Evolutionary conservation across 148 eudicot species (phyloP).

Genomic region (Rhododendron ferrugineum): DNA sequence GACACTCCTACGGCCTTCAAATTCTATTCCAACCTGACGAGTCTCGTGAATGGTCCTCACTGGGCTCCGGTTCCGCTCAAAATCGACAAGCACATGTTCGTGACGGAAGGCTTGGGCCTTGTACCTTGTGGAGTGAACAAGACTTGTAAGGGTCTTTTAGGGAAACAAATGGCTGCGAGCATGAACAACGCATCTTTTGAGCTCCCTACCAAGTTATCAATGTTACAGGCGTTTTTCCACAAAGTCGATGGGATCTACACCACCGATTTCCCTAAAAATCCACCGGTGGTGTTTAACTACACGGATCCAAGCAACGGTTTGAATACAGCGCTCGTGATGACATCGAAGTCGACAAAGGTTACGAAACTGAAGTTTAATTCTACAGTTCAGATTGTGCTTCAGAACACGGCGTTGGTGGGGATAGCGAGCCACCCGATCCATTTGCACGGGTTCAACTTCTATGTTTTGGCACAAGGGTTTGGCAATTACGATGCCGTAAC

Average conservation of each 20-base stretch:
- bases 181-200: slow-evolving; percentile 53
- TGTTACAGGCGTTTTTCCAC: slow-evolving; percentile 44
- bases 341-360: slow-evolving; percentile 49
- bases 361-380: slow-evolving; percentile 55
- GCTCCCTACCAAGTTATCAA: slow-evolving; percentile 34
- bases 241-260: slow-evolving; percentile 43
- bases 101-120: slow-evolving; percentile 52
- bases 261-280: slow-evolving; percentile 43
- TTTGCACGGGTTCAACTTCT: slow-evolving; percentile 63
- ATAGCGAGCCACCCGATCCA: slow-evolving; percentile 71
- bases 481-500: slow-evolving; percentile 41
- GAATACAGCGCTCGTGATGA: slow-evolving; percentile 26
- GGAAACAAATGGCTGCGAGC: slow-evolving; percentile 40
- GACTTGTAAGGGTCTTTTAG: slow-evolving; percentile 39
- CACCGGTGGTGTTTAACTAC: slow-evolving; percentile 52
- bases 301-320: slow-evolving; percentile 33
- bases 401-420: slow-evolving; percentile 43
- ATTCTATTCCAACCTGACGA: slow-evolving; percentile 50
- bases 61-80: slow-evolving; percentile 37
- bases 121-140: slow-evolving; percentile 37
- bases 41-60: slow-evolving; percentile 30
- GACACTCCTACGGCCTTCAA: slow-evolving; percentile 57
- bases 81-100: slow-evolving; percentile 53
- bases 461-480: slow-evolving; percentile 68
- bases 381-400: slow-evolving; percentile 60